Conservation (phyloP, 352 stramenopile species). For the Elongisporangium undulatum region DNA sequence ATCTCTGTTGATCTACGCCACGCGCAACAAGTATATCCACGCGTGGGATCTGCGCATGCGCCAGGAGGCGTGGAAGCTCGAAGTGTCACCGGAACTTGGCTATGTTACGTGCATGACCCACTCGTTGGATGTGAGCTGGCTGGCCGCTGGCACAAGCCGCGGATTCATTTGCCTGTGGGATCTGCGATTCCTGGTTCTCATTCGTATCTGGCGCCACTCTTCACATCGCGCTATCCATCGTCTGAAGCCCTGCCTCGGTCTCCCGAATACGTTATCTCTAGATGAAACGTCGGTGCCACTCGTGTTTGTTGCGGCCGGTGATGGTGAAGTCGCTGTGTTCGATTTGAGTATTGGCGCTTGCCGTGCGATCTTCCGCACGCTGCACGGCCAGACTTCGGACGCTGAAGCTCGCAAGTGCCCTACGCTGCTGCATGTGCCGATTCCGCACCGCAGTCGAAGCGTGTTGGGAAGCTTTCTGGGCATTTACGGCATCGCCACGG, state of each 20-base stretch:
- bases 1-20: conserved; percentile 93
- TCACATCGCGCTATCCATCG: conserved; percentile 87
- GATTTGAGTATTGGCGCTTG: conserved; percentile 89
- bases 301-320: conserved; percentile 92
- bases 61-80: conserved; percentile 90
- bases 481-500: conserved; percentile 75
- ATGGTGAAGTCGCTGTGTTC: conserved; percentile 90
- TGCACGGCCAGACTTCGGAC: conserved; percentile 74
- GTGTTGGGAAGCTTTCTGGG: conserved; percentile 71
- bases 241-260: conserved; percentile 76
- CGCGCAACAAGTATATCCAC: conserved; percentile 85
- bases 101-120: conserved; percentile 95
- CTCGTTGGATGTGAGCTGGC: conserved; percentile 93
- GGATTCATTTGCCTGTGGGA: conserved; percentile 97
- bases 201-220: conserved; percentile 96
- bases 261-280: conserved; percentile 74
- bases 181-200: conserved; percentile 92
- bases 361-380: conserved; percentile 89
- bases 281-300: conserved; percentile 82
- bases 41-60: conserved; percentile 92
- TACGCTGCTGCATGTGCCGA: conserved; percentile 68
- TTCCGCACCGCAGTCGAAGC: conserved; percentile 67
- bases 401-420: conserved; percentile 71
- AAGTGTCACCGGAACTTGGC: conserved; percentile 91
- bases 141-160: conserved; percentile 91